Percentiles rank a stretch among this genome's conserved stretches.
Conservation (phyloP, 2,329 filamentous ascomycete species). For the Claviceps sp. region DNA sequence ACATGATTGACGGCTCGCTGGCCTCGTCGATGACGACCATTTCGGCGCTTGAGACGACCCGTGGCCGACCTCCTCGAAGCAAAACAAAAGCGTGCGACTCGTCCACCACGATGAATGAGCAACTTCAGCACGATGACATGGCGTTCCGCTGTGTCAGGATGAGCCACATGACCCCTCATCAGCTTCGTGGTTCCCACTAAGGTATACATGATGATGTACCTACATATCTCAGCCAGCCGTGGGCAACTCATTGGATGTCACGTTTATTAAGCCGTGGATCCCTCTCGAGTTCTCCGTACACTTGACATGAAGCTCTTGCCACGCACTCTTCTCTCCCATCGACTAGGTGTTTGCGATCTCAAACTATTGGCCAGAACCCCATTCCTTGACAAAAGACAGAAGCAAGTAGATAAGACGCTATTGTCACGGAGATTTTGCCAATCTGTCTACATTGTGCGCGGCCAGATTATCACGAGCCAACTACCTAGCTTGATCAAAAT, state of each 20-base stretch:
- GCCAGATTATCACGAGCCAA: not conserved
- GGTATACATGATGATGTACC: too few species aligned
- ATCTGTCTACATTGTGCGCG: not conserved
- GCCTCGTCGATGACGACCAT: not conserved
- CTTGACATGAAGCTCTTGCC: not conserved
- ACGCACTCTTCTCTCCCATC: not conserved
- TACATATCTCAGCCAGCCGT: not conserved
- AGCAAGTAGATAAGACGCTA: not conserved
- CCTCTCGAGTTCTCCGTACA: not conserved
- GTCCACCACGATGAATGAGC: not conserved
- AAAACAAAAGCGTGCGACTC: not conserved
- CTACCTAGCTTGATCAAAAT: slow-evolving; percentile 1
- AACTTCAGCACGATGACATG: too few species aligned
- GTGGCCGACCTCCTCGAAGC: too few species aligned
- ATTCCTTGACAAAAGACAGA: not conserved
- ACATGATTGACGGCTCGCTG: too few species aligned
- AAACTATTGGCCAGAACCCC: not conserved
- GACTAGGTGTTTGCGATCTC: not conserved
- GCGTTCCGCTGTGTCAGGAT: too few species aligned
- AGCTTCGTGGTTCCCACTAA: not conserved
- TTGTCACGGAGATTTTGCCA: not conserved
- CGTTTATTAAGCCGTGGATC: not conserved
- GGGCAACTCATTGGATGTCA: not conserved
- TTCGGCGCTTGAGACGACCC: not conserved
- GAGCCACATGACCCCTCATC: not conserved